Conservation (phyloP, 2,329 filamentous ascomycete genomes). For the Knufia fluminis region DNA sequence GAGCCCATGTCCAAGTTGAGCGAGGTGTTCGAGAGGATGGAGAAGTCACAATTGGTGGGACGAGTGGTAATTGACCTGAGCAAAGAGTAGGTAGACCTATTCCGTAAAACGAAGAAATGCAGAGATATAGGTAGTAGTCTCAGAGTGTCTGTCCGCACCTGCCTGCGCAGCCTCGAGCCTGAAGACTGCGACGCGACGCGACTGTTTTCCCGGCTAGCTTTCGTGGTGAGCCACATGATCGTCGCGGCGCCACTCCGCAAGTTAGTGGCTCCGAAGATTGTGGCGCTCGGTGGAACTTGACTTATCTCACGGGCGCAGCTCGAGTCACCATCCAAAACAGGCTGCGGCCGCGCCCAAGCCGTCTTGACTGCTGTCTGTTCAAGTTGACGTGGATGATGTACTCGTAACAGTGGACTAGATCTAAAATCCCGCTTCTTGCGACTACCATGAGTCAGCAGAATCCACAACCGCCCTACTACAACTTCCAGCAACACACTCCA, state of each 20-base stretch:
- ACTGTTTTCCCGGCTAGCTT: too few relatives aligned
- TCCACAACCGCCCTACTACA: conserved; percentile 13
- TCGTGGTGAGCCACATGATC: too few relatives aligned
- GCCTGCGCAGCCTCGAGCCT: too few relatives aligned
- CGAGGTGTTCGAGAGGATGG: conserved; percentile 39
- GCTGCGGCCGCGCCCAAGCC: background rate
- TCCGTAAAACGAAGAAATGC: background rate
- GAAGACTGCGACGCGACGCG: too few relatives aligned
- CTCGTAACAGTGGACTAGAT: too few relatives aligned
- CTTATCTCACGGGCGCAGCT: background rate
- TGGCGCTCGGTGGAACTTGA: background rate
- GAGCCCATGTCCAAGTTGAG: conserved; percentile 42
- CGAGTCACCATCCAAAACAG: background rate
- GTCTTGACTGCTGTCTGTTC: background rate
- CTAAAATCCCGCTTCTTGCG: too few relatives aligned
- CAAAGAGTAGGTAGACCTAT: conserved; percentile 11
- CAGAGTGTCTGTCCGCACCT: too few relatives aligned
- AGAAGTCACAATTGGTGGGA: conserved; percentile 35
- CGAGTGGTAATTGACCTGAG: conserved; percentile 40
- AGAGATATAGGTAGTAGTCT: too few relatives aligned
- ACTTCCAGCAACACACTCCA: conserved; percentile 18
- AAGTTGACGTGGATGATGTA: too few relatives aligned
- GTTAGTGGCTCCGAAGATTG: background rate
- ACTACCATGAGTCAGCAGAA: conserved; percentile 14
- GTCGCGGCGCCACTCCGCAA: background rate